Conservation (phyloP, 164 flowering plant genomes). For the Chimonanthus praecox region DNA sequence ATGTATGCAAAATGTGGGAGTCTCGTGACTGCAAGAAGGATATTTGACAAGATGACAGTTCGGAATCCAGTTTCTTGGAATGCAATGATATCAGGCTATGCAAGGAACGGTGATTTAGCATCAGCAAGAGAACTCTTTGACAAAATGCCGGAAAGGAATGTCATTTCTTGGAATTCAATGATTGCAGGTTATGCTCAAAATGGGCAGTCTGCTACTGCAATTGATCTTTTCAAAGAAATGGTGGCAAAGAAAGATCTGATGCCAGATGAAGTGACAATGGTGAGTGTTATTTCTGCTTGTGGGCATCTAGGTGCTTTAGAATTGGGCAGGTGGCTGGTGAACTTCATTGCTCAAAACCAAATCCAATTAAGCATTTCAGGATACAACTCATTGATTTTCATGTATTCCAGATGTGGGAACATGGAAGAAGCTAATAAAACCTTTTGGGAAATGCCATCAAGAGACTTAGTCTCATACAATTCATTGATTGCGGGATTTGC, state of each 20-base stretch:
- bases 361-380: constrained; percentile 46
- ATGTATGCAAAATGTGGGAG: constrained; percentile 37
- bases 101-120: constrained; percentile 42
- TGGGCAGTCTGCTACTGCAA: constrained; percentile 52
- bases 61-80: constrained; percentile 63
- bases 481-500: constrained; percentile 68
- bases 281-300: constrained; percentile 69
- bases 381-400: constrained; percentile 54
- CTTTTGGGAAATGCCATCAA: constrained; percentile 42
- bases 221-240: constrained; percentile 64
- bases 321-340: constrained; percentile 44
- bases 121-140: constrained; percentile 55
- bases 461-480: constrained; percentile 64
- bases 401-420: constrained; percentile 80
- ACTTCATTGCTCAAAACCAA: constrained; percentile 20
- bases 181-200: constrained; percentile 78
- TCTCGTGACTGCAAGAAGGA: constrained; percentile 33
- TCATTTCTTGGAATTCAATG: constrained; percentile 78
- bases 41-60: constrained; percentile 49
- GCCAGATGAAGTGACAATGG: constrained; percentile 76
- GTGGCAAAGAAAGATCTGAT: constrained; percentile 8
- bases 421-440: constrained; percentile 44
- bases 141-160: constrained; percentile 49
- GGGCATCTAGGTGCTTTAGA: constrained; percentile 70
- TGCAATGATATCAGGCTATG: constrained; percentile 71